A percentile compares a stretch with the other conserved stretches of the same genome.
Evolutionary conservation across 1,284 basidiomycete genomes (phyloP).

Genomic region (Leccinum fallax): DNA sequence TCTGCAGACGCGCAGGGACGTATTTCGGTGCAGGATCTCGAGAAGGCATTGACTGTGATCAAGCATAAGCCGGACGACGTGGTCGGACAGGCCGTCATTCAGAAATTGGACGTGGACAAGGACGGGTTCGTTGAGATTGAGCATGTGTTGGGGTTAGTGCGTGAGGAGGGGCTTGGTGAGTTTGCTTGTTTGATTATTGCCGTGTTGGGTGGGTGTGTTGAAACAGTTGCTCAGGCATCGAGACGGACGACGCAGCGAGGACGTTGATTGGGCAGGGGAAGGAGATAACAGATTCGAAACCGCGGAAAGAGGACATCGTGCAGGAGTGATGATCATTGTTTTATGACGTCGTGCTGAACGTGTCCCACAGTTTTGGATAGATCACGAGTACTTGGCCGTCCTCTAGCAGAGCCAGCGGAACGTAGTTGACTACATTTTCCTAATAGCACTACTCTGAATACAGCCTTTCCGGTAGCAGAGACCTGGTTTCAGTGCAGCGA

Average conservation of each 20-base stretch:
- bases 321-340: slow-evolving; percentile 51
- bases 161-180: slow-evolving; percentile 76
- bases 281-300: slow-evolving; percentile 75
- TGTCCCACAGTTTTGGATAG: not conserved
- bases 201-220: not conserved
- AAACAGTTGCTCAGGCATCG: slow-evolving; percentile 46
- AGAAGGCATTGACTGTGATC: slow-evolving; percentile 91
- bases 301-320: slow-evolving; percentile 86
- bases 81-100: slow-evolving; percentile 85
- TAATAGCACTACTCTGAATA: too few species aligned
- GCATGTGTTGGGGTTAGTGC: slow-evolving; percentile 79
- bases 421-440: not conserved
- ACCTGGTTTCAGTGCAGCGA: too few species aligned
- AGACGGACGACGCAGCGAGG: slow-evolving; percentile 74
- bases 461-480: slow-evolving; percentile 8
- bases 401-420: not conserved
- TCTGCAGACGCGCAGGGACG: slow-evolving; percentile 90
- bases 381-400: not conserved
- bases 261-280: slow-evolving; percentile 73
- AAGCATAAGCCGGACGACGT: slow-evolving; percentile 93
- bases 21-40: slow-evolving; percentile 88
- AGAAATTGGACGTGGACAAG: slow-evolving; percentile 95
- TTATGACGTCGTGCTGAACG: not conserved
- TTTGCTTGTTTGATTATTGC: not conserved
- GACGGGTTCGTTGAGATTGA: slow-evolving; percentile 93